Conservation (phyloP, 805 yeast species). For the Candida jianshihensis region DNA sequence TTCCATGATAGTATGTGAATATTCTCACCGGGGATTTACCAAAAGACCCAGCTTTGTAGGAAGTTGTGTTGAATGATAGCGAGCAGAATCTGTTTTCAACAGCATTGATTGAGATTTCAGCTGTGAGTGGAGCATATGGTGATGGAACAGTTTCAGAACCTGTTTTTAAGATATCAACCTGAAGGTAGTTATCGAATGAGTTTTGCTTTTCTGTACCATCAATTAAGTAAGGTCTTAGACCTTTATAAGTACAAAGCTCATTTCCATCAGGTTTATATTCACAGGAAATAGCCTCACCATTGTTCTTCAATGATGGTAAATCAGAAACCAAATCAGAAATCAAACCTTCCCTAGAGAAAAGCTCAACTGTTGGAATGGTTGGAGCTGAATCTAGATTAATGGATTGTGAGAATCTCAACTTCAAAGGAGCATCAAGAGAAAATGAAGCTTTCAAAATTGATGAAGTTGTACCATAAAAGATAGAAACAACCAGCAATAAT, state of each 20-base stretch:
- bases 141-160: slow-evolving; percentile 38
- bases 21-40: slow-evolving; percentile 57
- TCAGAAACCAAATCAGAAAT: slow-evolving; percentile 43
- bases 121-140: slow-evolving; percentile 57
- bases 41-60: slow-evolving; percentile 25
- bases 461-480: slow-evolving; percentile 31
- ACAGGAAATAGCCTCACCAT: slow-evolving; percentile 29
- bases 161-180: slow-evolving; percentile 44
- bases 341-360: slow-evolving; percentile 45
- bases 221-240: slow-evolving; percentile 40
- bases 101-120: slow-evolving; percentile 52
- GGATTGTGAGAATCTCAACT: slow-evolving; percentile 61
- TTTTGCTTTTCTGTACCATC: slow-evolving; percentile 30
- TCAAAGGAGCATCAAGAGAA: slow-evolving; percentile 55
- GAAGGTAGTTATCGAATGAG: slow-evolving; percentile 36
- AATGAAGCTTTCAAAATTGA: slow-evolving; percentile 49
- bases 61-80: slow-evolving; percentile 48
- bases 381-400: slow-evolving; percentile 36
- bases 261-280: slow-evolving; percentile 34
- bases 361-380: slow-evolving; percentile 31
- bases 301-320: slow-evolving; percentile 54
- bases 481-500: slow-evolving; percentile 29
- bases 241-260: slow-evolving; percentile 47
- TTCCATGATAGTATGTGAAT: slow-evolving; percentile 43
- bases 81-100: slow-evolving; percentile 60